These are phyloP conservation scores for Albizia julibrissin DNA, from an alignment of 306 rosid genomes.

Conservation along the genomic window DNA sequence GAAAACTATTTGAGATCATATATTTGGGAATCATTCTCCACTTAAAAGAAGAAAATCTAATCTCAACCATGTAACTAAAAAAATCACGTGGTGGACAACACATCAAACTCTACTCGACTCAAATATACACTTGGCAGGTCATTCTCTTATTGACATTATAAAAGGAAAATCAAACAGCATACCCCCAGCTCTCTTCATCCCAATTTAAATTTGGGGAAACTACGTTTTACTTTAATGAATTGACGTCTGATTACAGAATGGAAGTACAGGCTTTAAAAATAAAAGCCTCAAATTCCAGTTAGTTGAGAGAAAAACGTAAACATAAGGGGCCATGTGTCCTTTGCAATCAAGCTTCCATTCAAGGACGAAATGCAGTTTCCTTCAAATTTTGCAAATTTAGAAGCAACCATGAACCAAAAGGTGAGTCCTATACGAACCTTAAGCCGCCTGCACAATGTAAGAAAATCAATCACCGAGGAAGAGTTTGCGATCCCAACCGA, in stretches of 20 bases:
- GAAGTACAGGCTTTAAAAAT: background rate
- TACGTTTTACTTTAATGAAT: background rate
- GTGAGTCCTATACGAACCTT: slow-evolving; percentile 49
- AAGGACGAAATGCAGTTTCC: background rate
- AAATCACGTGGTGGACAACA: background rate
- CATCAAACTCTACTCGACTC: background rate
- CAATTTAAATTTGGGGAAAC: background rate
- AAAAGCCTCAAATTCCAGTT: background rate
- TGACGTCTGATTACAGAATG: background rate
- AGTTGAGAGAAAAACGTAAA: background rate
- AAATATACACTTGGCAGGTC: background rate
- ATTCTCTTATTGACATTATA: background rate
- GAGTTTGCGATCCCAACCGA: slow-evolving; percentile 44
- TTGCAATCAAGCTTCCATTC: background rate
- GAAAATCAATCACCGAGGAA: slow-evolving; percentile 66
- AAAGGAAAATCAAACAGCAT: background rate
- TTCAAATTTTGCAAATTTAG: background rate
- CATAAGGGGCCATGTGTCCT: background rate
- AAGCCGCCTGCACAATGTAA: slow-evolving; percentile 78
- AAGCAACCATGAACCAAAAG: background rate
- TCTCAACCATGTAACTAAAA: background rate
- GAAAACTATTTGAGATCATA: background rate
- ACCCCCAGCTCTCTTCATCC: background rate
- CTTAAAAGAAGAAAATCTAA: background rate
- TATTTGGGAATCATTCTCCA: background rate